phyloP scores from a whole-genome alignment of 1,284 basidiomycete genomes.

The Cryptococcus sp. region DNA sequence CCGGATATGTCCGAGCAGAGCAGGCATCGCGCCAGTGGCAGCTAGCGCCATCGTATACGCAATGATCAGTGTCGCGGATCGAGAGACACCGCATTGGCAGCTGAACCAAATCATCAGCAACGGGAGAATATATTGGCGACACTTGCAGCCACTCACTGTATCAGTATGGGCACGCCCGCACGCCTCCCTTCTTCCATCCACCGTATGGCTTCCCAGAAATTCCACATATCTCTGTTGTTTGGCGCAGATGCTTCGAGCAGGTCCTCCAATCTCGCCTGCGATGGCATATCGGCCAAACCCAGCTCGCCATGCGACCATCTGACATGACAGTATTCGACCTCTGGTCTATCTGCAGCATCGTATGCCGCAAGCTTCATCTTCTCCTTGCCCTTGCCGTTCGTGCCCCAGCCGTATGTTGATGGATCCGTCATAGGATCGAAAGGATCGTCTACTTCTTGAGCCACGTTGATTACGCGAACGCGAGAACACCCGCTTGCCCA shows the following conservation, averaged over 20 bases:
- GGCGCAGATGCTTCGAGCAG: slow-evolving; percentile 11
- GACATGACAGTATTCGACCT: slow-evolving; percentile 87
- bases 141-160: slow-evolving; percentile 66
- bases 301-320: slow-evolving; percentile 92
- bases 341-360: slow-evolving; percentile 61
- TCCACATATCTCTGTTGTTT: slow-evolving; percentile 44
- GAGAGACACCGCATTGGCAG: slow-evolving; percentile 94
- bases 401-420: slow-evolving; percentile 5
- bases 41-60: slow-evolving; percentile 95
- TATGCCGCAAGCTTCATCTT: slow-evolving; percentile 29
- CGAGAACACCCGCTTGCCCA: slow-evolving; percentile 22
- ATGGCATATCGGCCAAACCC: slow-evolving; percentile 68
- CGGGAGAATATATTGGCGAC: slow-evolving; percentile 1
- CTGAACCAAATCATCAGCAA: slow-evolving; percentile 53
- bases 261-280: slow-evolving; percentile 23
- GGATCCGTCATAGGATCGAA: slow-evolving; percentile 57
- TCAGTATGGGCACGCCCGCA: slow-evolving; percentile 74
- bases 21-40: slow-evolving; percentile 66
- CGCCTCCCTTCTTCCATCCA: slow-evolving; percentile 77
- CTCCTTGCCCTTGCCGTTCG: slow-evolving; percentile 23
- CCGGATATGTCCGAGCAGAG: slow-evolving; percentile 68
- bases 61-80: slow-evolving; percentile 89
- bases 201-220: slow-evolving; percentile 75
- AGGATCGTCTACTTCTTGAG: slow-evolving; percentile 84
- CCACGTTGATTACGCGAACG: slow-evolving; percentile 76